These are phyloP conservation scores for Blastobotrys indianensis DNA, from an alignment of 1,139 yeast genomes.

Conservation along the genomic window DNA sequence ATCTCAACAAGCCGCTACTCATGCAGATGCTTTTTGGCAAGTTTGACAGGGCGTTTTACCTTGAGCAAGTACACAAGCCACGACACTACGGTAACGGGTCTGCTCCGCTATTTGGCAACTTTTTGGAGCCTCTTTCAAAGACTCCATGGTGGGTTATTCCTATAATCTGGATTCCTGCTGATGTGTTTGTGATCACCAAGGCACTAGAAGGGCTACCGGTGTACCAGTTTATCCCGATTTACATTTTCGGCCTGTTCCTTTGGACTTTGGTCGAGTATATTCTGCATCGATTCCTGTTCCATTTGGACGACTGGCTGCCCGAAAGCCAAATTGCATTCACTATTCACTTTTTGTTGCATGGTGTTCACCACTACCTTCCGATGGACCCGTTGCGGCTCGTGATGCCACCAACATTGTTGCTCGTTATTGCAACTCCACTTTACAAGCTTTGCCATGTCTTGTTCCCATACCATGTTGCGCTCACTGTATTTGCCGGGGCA, in stretches of 20 bases:
- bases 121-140: constrained; percentile 61
- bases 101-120: constrained; percentile 78
- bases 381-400: constrained; percentile 93
- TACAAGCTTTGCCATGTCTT: constrained; percentile 53
- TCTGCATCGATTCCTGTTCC: constrained; percentile 88
- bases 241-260: constrained; percentile 63
- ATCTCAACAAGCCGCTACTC: constrained; percentile 73
- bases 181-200: constrained; percentile 44
- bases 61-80: constrained; percentile 96
- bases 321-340: constrained; percentile 69
- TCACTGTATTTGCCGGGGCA: constrained; percentile 86
- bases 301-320: constrained; percentile 80
- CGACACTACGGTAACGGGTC: constrained; percentile 90
- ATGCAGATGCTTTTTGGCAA: constrained; percentile 68
- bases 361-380: constrained; percentile 94
- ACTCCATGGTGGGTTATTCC: constrained; percentile 87
- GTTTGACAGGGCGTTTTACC: constrained; percentile 80
- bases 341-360: constrained; percentile 84
- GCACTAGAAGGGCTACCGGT: constrained; percentile 30
- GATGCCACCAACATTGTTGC: constrained; percentile 86
- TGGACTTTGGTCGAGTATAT: constrained; percentile 92
- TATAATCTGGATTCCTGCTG: constrained; percentile 79
- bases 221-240: constrained; percentile 36
- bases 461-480: constrained; percentile 52
- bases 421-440: constrained; percentile 52